Conservation (phyloP, 768 basidiomycete species). For the Calocera cornea region DNA sequence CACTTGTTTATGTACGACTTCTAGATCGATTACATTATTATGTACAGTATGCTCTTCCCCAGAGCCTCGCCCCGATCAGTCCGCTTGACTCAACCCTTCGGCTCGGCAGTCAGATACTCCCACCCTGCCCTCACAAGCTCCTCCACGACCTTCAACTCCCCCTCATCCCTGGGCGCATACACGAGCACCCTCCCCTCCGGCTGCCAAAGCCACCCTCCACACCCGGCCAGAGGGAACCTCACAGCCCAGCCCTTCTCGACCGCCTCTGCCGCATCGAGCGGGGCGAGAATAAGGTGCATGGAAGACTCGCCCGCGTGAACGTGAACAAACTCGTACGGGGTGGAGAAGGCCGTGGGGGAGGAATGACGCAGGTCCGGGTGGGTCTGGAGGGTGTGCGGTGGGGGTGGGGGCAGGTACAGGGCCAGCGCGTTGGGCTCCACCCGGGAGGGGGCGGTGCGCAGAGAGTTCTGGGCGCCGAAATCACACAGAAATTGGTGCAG, state of each 20-base stretch:
- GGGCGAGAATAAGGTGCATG: background rate
- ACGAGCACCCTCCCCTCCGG: background rate
- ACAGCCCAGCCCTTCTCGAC: background rate
- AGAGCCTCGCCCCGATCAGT: too few species aligned
- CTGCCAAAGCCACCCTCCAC: background rate
- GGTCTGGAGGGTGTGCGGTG: background rate
- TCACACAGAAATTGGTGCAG: background rate
- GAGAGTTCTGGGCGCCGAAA: background rate
- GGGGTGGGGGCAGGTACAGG: background rate
- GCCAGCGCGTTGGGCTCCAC: background rate
- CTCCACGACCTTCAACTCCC: background rate
- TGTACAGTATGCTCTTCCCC: too few species aligned
- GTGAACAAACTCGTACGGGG: background rate
- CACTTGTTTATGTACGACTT: too few species aligned
- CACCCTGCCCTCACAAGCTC: background rate
- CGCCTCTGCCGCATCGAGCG: background rate
- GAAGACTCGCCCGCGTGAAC: background rate
- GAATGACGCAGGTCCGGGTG: background rate
- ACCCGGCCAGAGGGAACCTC: background rate
- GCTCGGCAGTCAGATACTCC: slow-evolving; percentile 28
- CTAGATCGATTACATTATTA: too few species aligned
- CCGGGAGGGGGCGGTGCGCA: background rate
- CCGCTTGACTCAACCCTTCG: too few species aligned
- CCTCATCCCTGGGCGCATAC: background rate
- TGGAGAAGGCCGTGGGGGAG: background rate